phyloP scores from a whole-genome alignment of 1,139 yeast species.

The Scheffersomyces titani region DNA sequence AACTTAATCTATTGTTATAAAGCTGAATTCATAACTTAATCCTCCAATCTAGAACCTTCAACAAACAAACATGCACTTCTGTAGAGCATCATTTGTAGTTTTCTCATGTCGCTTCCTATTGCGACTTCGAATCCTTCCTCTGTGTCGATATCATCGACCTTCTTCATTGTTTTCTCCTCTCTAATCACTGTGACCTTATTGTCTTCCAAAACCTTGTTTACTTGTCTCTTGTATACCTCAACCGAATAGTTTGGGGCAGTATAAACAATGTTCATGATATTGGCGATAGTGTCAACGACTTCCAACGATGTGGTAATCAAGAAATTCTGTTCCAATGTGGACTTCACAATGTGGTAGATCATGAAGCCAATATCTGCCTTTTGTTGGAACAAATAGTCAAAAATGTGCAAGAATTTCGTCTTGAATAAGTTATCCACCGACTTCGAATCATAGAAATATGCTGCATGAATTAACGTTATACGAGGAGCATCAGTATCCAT shows the following conservation, averaged over 20 bases:
- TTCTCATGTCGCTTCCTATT: constrained; percentile 19
- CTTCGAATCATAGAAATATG: constrained; percentile 51
- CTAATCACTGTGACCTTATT: constrained; percentile 15
- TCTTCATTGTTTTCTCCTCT: constrained; percentile 11
- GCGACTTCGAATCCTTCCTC: constrained; percentile 9
- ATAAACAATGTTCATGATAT: constrained; percentile 26
- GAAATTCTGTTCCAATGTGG: constrained; percentile 39
- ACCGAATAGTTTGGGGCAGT: constrained; percentile 19
- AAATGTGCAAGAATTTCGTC: constrained; percentile 53
- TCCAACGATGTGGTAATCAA: constrained; percentile 31
- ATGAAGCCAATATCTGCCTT: constrained; percentile 40
- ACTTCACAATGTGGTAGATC: constrained; percentile 46
- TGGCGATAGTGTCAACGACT: constrained; percentile 29
- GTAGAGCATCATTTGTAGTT: constrained; percentile 38
- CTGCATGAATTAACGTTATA: constrained; percentile 52
- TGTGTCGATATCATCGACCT: constrained; percentile 8
- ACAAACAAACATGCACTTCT: constrained; percentile 41
- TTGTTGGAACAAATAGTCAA: constrained; percentile 41
- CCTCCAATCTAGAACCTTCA: constrained; percentile 40
- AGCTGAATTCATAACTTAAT: constrained; percentile 13
- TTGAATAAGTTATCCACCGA: constrained; percentile 47
- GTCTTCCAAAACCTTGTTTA: constrained; percentile 17
- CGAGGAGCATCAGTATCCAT: constrained; percentile 43
- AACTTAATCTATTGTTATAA: not conserved
- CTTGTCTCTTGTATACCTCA: constrained; percentile 10